These are phyloP conservation scores for Malus asiatica DNA, from an alignment of 306 rosid species.

Conservation along the genomic window DNA sequence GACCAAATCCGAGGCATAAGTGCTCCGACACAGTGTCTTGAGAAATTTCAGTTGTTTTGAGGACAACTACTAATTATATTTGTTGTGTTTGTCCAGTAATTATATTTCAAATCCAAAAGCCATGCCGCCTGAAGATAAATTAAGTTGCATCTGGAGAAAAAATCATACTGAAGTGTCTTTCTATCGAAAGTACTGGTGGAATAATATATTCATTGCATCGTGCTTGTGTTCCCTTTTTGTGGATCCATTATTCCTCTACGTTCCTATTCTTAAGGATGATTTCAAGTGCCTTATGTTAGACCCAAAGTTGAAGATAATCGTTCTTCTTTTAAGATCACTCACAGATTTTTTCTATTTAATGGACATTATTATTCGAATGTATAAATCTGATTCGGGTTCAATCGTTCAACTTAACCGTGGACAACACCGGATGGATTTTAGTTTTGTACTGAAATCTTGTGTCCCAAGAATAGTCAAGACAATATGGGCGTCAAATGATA, in stretches of 20 bases:
- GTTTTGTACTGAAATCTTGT: too few species aligned
- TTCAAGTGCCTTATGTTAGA: slow-evolving; percentile 22
- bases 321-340: slow-evolving; percentile 10
- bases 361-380: slow-evolving; percentile 4
- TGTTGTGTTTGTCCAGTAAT: too few species aligned
- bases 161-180: too few species aligned
- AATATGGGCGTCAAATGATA: background rate
- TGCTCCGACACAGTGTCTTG: too few species aligned
- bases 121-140: background rate
- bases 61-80: too few species aligned
- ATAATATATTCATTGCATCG: slow-evolving; percentile 14
- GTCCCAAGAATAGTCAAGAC: background rate
- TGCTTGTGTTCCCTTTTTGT: slow-evolving; percentile 17
- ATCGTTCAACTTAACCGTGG: rapidly evolving
- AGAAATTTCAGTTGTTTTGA: too few species aligned
- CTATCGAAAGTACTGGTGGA: background rate
- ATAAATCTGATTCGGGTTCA: background rate
- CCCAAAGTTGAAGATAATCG: slow-evolving; percentile 1
- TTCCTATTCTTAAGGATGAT: slow-evolving; percentile 12
- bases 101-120: background rate
- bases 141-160: too few species aligned
- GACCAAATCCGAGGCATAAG: too few species aligned
- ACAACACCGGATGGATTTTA: too few species aligned
- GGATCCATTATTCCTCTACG: slow-evolving; percentile 33
- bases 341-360: slow-evolving; percentile 18